These are phyloP conservation scores for Sarcocystis neurona DNA, from an alignment of 169 alveolate genomes.

Conservation along the genomic window DNA sequence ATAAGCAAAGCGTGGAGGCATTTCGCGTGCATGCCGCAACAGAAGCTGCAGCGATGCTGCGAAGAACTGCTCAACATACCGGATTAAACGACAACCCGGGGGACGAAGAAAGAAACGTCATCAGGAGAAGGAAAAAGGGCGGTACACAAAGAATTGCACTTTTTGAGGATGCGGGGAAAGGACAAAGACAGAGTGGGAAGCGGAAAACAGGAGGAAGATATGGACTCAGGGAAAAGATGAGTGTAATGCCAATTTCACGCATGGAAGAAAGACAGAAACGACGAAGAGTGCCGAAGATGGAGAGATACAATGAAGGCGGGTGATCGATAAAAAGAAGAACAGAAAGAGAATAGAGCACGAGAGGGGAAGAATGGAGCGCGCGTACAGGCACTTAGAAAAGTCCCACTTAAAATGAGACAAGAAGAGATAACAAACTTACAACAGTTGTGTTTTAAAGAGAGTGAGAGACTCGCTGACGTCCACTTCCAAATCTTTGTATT, in stretches of 20 bases:
- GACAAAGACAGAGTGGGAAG: not conserved
- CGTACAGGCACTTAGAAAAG: not conserved
- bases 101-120: not conserved
- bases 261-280: no score
- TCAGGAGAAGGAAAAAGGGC: not conserved
- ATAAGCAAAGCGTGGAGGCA: not conserved
- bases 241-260: no score
- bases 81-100: not conserved
- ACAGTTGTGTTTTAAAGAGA: constrained; percentile 57
- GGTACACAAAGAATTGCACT: not conserved
- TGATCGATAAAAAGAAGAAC: not conserved
- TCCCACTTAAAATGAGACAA: not conserved
- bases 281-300: not conserved
- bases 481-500: constrained; percentile 22
- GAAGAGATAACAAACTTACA: not conserved
- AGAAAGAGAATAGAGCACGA: not conserved
- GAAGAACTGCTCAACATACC: not conserved
- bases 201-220: not conserved
- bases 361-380: not conserved
- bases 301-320: not conserved
- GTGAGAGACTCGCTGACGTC: constrained; percentile 55
- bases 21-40: not conserved
- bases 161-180: not conserved
- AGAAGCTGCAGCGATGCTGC: not conserved
- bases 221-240: no score